Conservation (phyloP, 192 early-diverging fungal species). For the Coemansia sp. region DNA sequence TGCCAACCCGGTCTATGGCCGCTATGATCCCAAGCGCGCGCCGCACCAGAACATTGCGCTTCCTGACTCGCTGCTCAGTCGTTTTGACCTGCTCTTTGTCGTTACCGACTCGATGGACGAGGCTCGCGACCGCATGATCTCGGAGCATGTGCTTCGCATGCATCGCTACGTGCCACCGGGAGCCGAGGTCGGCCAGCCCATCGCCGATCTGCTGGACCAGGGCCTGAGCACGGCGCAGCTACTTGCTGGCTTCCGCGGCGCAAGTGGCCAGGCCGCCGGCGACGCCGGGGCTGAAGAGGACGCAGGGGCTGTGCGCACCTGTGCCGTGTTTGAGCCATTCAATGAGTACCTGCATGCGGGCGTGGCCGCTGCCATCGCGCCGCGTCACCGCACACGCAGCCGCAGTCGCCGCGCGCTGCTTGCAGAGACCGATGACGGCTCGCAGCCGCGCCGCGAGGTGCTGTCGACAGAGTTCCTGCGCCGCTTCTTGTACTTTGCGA, state of each 20-base stretch:
- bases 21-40: slow-evolving; percentile 81
- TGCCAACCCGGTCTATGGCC: slow-evolving; percentile 91
- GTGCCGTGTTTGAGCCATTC: slow-evolving; percentile 83
- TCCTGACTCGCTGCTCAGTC: slow-evolving; percentile 91
- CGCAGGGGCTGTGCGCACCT: slow-evolving; percentile 55
- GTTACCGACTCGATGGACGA: slow-evolving; percentile 91
- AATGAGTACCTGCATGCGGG: slow-evolving; percentile 80
- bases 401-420: slow-evolving; percentile 32
- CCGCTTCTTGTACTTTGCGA: slow-evolving; percentile 94
- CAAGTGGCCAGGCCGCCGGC: slow-evolving; percentile 48
- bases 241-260: slow-evolving; percentile 27
- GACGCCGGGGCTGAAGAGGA: slow-evolving; percentile 50
- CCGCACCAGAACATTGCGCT: slow-evolving; percentile 94
- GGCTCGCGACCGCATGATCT: slow-evolving; percentile 77
- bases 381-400: slow-evolving; percentile 22
- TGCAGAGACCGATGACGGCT: slow-evolving; percentile 11
- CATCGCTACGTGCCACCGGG: slow-evolving; percentile 89
- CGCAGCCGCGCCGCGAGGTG: slow-evolving; percentile 57
- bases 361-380: slow-evolving; percentile 47
- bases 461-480: slow-evolving; percentile 86
- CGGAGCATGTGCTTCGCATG: slow-evolving; percentile 90
- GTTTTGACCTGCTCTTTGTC: slow-evolving; percentile 97
- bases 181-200: slow-evolving; percentile 72
- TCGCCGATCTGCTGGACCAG: slow-evolving; percentile 47
- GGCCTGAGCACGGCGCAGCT: slow-evolving; percentile 33